Conservation (phyloP, 192 early-diverging fungal genomes). For the Coemansia sp. region DNA sequence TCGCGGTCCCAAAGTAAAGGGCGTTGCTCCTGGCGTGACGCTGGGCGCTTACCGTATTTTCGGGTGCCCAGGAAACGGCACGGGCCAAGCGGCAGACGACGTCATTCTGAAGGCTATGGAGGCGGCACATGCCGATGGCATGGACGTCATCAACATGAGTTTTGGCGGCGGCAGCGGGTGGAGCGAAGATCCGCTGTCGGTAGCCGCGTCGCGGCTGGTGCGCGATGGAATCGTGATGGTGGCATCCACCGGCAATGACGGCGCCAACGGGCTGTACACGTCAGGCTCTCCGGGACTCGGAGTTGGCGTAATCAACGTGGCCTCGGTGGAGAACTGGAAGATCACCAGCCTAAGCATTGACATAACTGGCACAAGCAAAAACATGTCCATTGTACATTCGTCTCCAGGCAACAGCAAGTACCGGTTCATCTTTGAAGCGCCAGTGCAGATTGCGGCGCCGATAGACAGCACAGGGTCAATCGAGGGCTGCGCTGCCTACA, state of each 20-base stretch:
- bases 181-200: conserved; percentile 60
- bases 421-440: conserved; percentile 30
- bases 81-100: conserved; percentile 61
- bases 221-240: conserved; percentile 53
- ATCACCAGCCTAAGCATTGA: conserved; percentile 46
- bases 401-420: conserved; percentile 48
- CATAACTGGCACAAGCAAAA: conserved; percentile 29
- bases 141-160: conserved; percentile 84
- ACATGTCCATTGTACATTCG: conserved; percentile 50
- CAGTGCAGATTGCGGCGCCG: conserved; percentile 41
- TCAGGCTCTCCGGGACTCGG: conserved; percentile 61
- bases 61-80: conserved; percentile 68
- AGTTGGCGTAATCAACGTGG: conserved; percentile 57
- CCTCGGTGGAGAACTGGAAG: conserved; percentile 47
- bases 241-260: conserved; percentile 66
- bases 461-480: conserved; percentile 47
- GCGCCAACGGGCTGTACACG: conserved; percentile 61
- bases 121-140: conserved; percentile 63
- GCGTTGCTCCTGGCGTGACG: conserved; percentile 80
- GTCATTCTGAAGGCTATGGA: conserved; percentile 72
- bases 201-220: conserved; percentile 57
- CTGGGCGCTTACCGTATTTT: conserved; percentile 80
- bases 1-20: conserved; percentile 61
- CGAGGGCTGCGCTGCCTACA: conserved; percentile 59
- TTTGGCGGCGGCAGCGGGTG: conserved; percentile 67